These are phyloP conservation scores for Pythium myriotylum DNA, from an alignment of 352 stramenopile species.

Conservation along the genomic window DNA sequence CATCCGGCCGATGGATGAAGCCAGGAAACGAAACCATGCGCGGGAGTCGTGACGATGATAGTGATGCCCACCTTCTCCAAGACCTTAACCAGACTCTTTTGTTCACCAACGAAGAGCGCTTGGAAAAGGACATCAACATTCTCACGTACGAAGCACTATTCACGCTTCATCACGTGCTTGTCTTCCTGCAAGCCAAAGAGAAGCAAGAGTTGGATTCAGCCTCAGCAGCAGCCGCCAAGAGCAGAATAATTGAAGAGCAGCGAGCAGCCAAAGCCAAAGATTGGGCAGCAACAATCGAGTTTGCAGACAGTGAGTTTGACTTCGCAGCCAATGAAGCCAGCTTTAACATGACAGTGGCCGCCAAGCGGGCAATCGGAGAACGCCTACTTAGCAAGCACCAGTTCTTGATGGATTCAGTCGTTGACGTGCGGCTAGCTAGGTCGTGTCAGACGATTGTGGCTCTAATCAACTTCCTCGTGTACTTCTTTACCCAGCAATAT, in stretches of 20 bases:
- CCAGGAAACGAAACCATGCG: constrained; percentile 13
- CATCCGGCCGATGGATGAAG: constrained; percentile 52
- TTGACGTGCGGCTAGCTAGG: constrained; percentile 61
- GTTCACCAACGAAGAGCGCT: constrained; percentile 57
- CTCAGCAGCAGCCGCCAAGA: constrained; percentile 1
- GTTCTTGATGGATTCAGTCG: constrained; percentile 73
- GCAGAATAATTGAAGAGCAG: constrained; percentile 1
- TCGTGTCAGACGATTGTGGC: constrained; percentile 57
- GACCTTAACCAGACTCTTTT: constrained; percentile 24
- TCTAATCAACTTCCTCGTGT: constrained; percentile 62
- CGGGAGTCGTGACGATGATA: constrained; percentile 6
- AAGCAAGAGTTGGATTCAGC: constrained; percentile 17
- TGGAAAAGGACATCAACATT: constrained; percentile 71
- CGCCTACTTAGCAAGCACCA: constrained; percentile 62
- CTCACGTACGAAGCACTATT: constrained; percentile 70
- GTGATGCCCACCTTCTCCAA: constrained; percentile 10
- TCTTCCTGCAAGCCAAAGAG: constrained; percentile 43
- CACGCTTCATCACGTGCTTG: constrained; percentile 62
- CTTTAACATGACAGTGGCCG: constrained; percentile 5
- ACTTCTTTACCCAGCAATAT: constrained; percentile 34
- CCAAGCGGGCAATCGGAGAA: constrained; percentile 37
- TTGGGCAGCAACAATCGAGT: constrained; percentile 21
- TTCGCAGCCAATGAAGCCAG: constrained; percentile 11
- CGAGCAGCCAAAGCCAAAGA: constrained; percentile 9
- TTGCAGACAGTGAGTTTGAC: constrained; percentile 15